A percentile compares a stretch with the other conserved stretches of the same genome.
phyloP scores from a whole-genome alignment of 768 basidiomycete species.

The Candolleomyces aberdarensis region DNA sequence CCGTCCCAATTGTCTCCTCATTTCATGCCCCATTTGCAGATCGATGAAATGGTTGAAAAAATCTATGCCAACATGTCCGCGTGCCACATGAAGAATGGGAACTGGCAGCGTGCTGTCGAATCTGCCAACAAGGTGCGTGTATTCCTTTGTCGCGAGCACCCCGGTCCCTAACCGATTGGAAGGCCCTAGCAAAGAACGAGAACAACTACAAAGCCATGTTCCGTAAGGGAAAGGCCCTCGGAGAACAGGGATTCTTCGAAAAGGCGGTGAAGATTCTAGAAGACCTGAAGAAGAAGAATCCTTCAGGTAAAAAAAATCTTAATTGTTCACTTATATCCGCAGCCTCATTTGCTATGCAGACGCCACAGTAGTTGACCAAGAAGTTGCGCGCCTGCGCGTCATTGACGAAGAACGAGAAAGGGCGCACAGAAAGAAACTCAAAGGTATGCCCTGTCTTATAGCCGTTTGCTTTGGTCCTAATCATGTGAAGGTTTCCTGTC shows the following conservation, averaged over 20 bases:
- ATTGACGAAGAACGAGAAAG: constrained; percentile 68
- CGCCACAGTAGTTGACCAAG: constrained; percentile 55
- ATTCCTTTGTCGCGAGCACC: not conserved
- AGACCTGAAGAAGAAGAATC: constrained; percentile 62
- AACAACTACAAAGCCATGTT: constrained; percentile 78
- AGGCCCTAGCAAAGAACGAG: constrained; percentile 76
- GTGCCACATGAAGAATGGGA: constrained; percentile 75
- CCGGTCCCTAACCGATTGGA: not conserved
- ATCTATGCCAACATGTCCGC: constrained; percentile 85
- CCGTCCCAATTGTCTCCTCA: not conserved
- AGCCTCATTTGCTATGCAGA: constrained; percentile 34
- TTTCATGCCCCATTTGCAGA: constrained; percentile 34
- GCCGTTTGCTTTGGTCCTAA: not conserved
- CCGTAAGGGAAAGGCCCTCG: constrained; percentile 76
- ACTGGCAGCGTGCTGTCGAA: constrained; percentile 76
- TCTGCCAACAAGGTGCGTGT: constrained; percentile 68
- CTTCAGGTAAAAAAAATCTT: constrained; percentile 42
- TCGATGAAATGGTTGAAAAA: constrained; percentile 75
- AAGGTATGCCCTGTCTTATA: constrained; percentile 43
- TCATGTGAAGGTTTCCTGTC: constrained; percentile 48
- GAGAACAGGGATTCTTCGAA: constrained; percentile 74
- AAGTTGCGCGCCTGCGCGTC: constrained; percentile 56
- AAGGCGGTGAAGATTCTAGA: constrained; percentile 64
- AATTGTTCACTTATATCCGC: not conserved
- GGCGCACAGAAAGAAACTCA: constrained; percentile 66